These are phyloP conservation scores for Xylogone sp. DNA, from an alignment of 2,329 filamentous ascomycete species.

Conservation along the genomic window DNA sequence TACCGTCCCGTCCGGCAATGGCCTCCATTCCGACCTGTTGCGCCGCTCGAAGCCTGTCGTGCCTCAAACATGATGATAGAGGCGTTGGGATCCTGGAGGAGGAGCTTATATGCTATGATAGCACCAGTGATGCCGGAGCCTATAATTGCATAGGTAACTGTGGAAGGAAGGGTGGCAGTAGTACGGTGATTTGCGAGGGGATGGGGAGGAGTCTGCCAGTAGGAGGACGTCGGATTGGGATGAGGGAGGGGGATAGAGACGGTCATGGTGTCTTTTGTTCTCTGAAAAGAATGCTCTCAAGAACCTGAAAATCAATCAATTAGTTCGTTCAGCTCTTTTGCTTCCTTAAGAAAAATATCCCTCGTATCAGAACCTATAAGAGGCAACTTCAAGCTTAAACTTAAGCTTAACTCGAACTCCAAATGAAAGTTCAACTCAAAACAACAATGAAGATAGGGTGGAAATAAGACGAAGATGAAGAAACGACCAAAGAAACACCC, in stretches of 20 bases:
- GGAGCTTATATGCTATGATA: conserved; percentile 18
- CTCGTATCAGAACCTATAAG: no score
- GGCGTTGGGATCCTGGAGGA: conserved; percentile 18
- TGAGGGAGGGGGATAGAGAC: conserved; percentile 23
- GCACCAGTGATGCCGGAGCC: conserved; percentile 21
- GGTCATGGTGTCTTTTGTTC: neutral
- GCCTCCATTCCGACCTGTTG: conserved; percentile 34
- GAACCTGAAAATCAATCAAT: neutral
- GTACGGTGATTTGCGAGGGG: conserved; percentile 25
- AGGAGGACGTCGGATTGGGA: conserved; percentile 26
- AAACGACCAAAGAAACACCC: no score
- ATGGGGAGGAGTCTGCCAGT: conserved; percentile 32
- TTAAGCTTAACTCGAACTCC: no score
- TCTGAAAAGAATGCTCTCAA: neutral
- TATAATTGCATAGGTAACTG: conserved; percentile 15
- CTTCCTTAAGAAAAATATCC: neutral
- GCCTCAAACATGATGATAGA: conserved; percentile 32
- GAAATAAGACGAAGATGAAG: no score
- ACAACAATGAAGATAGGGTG: no score
- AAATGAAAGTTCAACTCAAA: no score
- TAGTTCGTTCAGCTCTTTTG: neutral
- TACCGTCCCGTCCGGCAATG: conserved; percentile 29
- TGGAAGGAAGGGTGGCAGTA: conserved; percentile 11
- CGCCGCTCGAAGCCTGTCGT: conserved; percentile 30
- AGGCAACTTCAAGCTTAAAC: no score